A percentile compares a stretch with the other conserved stretches of the same genome.
phyloP scores from a whole-genome alignment of 441 rosid genomes.

The Pelargonium fulgidum region DNA sequence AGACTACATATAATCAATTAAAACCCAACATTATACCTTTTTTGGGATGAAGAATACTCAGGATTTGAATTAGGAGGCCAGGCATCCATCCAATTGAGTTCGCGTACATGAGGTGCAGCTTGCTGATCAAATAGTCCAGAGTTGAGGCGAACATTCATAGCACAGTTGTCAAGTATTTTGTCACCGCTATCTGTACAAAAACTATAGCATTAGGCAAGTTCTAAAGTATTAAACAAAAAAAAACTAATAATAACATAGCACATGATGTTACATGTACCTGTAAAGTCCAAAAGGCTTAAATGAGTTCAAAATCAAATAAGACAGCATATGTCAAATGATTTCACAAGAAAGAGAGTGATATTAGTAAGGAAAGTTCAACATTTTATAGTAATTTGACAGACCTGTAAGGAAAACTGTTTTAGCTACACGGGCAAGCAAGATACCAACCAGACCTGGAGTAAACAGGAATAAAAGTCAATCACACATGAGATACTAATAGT shows the following conservation, averaged over 20 bases:
- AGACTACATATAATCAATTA: not conserved
- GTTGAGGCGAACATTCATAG: constrained; percentile 46
- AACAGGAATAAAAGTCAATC: constrained; percentile 26
- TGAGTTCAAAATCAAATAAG: too few species aligned
- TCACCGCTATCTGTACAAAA: constrained; percentile 48
- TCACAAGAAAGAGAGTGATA: not conserved
- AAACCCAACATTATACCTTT: constrained; percentile 30
- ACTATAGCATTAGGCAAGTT: not conserved
- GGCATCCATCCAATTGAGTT: constrained; percentile 64
- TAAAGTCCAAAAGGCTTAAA: too few species aligned
- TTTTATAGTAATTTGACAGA: constrained; percentile 17
- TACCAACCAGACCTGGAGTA: constrained; percentile 66
- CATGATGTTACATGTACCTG: not conserved
- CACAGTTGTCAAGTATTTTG: constrained; percentile 67
- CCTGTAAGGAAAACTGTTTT: constrained; percentile 74
- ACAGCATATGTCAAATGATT: not conserved
- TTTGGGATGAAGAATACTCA: constrained; percentile 24
- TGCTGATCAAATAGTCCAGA: constrained; percentile 35
- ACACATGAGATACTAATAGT: constrained; percentile 12
- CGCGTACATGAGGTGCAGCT: constrained; percentile 51
- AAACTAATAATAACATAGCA: not conserved
- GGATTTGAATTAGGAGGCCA: constrained; percentile 50
- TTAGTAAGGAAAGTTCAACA: constrained; percentile 1
- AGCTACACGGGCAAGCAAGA: constrained; percentile 65
- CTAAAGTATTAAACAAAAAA: not conserved